Conservation (phyloP, 768 basidiomycete species). For the Auriculariales sp. region DNA sequence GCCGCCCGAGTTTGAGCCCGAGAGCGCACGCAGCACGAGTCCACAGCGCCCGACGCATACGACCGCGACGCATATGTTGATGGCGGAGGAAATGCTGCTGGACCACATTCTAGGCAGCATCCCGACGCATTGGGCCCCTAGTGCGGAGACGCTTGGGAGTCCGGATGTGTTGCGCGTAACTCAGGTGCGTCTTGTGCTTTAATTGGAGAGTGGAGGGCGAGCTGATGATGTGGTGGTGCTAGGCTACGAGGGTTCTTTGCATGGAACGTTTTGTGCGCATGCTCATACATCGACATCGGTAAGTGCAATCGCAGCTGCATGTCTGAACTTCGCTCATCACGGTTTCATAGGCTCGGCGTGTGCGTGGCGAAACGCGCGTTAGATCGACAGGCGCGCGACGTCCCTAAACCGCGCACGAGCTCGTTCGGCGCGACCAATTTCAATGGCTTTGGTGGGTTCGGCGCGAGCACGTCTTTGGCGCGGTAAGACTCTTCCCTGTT, state of each 20-base stretch:
- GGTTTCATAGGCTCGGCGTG: not conserved
- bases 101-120: constrained; percentile 65
- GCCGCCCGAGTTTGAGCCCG: too few species aligned
- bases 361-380: not conserved
- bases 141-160: constrained; percentile 63
- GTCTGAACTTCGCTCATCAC: constrained; percentile 16
- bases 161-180: constrained; percentile 83
- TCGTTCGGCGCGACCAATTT: too few species aligned
- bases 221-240: too few species aligned
- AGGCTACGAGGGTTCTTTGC: constrained; percentile 74
- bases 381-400: too few species aligned
- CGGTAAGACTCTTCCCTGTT: too few species aligned
- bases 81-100: constrained; percentile 65
- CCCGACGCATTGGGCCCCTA: constrained; percentile 68
- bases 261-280: constrained; percentile 78
- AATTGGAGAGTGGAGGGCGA: too few species aligned
- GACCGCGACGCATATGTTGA: constrained; percentile 7
- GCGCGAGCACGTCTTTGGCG: too few species aligned
- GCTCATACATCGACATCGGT: constrained; percentile 80
- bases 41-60: not conserved
- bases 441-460: too few species aligned
- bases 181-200: too few species aligned
- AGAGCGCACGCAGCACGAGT: too few species aligned
- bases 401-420: too few species aligned
- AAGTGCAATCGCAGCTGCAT: constrained; percentile 42